Evolutionary conservation across 2,329 filamentous ascomycete species (phyloP).

Genomic region (Neodidymelliopsis sp.): DNA sequence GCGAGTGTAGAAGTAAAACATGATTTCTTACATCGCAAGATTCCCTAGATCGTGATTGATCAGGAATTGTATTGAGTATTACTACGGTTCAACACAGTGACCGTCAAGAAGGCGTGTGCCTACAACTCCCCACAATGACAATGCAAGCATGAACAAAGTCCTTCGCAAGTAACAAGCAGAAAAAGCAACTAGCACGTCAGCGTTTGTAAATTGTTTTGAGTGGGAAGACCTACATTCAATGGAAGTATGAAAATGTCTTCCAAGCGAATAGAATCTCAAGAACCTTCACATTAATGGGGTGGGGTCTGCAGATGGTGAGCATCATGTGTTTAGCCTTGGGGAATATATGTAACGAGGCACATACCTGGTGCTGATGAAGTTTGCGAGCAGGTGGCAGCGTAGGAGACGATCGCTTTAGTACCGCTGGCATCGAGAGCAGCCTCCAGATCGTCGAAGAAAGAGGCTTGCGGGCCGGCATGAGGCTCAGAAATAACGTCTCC

Average conservation of each 20-base stretch:
- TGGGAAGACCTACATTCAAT: neutral
- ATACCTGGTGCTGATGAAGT: neutral
- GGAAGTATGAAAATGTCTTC: neutral
- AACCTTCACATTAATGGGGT: neutral
- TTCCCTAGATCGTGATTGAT: no score
- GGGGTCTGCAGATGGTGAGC: neutral
- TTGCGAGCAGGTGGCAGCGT: neutral
- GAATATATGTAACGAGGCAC: no score
- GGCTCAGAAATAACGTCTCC: constrained; percentile 21
- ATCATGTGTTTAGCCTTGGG: no score
- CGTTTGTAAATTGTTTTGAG: neutral
- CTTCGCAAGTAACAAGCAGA: neutral
- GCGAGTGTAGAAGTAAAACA: no score
- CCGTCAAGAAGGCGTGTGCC: constrained; percentile 2
- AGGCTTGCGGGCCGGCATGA: constrained; percentile 22
- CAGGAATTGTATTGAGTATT: neutral
- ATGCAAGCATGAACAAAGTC: neutral
- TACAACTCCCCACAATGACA: neutral
- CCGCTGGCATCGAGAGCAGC: constrained; percentile 10
- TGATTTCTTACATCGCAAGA: no score
- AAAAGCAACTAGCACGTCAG: neutral
- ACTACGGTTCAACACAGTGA: neutral
- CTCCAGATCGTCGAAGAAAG: constrained; percentile 23
- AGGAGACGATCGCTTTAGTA: neutral
- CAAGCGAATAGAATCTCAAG: neutral